A percentile compares a stretch with the other conserved stretches of the same genome.
These are phyloP conservation scores for Xylariaceae sp. DNA, from an alignment of 2,329 filamentous ascomycete species.

Conservation along the genomic window DNA sequence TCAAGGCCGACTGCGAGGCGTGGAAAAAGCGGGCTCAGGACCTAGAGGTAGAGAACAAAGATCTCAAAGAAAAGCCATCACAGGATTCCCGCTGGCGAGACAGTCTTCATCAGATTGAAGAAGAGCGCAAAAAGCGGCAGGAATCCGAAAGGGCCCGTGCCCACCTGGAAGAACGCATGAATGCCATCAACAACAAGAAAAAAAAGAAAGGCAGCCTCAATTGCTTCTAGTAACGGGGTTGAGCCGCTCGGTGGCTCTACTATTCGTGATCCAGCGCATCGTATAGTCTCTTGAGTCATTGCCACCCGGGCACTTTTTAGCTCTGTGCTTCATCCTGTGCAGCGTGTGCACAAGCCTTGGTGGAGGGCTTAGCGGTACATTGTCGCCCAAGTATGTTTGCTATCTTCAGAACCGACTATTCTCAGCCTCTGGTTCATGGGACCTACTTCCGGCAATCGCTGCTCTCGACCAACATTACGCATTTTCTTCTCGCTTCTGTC, in stretches of 20 bases:
- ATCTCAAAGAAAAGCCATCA: constrained; percentile 62
- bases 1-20: constrained; percentile 85
- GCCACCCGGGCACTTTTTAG: no score
- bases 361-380: no score
- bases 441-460: constrained; percentile 8
- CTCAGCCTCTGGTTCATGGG: constrained; percentile 13
- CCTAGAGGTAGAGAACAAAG: constrained; percentile 74
- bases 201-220: constrained; percentile 96
- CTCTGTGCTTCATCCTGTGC: no score
- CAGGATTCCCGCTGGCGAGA: constrained; percentile 62
- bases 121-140: constrained; percentile 90
- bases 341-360: no score
- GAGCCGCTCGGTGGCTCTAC: constrained; percentile 20
- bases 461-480: constrained; percentile 14
- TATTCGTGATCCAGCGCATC: constrained; percentile 17
- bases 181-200: constrained; percentile 88
- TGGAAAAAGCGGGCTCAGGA: constrained; percentile 87
- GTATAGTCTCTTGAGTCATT: neutral
- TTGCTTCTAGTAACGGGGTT: constrained; percentile 76
- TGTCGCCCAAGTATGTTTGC: no score
- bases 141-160: constrained; percentile 88
- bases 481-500: constrained; percentile 25
- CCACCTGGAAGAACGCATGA: constrained; percentile 94
- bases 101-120: constrained; percentile 88
- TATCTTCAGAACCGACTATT: no score